Conservation (phyloP, 306 rosid genomes). For the Cucurbita moschata region DNA sequence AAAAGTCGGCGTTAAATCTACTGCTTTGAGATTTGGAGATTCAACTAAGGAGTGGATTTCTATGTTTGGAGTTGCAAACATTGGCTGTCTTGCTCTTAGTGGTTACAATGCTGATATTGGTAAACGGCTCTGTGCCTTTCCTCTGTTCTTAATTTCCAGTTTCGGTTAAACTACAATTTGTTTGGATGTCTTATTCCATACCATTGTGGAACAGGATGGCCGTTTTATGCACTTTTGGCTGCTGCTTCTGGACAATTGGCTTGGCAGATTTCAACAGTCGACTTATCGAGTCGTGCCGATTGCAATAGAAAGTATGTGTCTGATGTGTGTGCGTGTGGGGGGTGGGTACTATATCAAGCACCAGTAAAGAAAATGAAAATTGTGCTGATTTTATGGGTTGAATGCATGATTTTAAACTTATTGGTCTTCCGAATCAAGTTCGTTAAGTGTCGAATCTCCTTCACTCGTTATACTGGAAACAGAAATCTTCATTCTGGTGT, state of each 20-base stretch:
- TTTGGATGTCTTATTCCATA: background rate
- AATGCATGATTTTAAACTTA: background rate
- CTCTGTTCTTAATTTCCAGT: background rate
- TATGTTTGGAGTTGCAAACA: slow-evolving; percentile 64
- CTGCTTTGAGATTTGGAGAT: slow-evolving; percentile 88
- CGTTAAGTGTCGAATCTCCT: background rate
- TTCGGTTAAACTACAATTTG: background rate
- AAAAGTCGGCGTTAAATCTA: slow-evolving; percentile 87
- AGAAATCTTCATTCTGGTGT: background rate
- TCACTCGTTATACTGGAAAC: background rate
- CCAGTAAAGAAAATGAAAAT: background rate
- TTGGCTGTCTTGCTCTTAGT: slow-evolving; percentile 53
- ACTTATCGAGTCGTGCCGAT: slow-evolving; percentile 61
- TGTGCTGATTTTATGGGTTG: background rate
- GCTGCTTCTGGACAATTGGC: slow-evolving; percentile 73
- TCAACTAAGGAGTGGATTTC: slow-evolving; percentile 66
- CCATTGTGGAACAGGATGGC: slow-evolving; percentile 50
- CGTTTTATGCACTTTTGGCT: slow-evolving; percentile 60
- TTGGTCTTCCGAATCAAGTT: background rate
- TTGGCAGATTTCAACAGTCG: slow-evolving; percentile 74
- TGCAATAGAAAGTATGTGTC: slow-evolving; percentile 66
- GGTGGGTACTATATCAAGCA: background rate
- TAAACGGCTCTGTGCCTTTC: slow-evolving; percentile 7
- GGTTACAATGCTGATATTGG: slow-evolving; percentile 80
- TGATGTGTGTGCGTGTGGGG: background rate